phyloP scores from a whole-genome alignment of 2,329 filamentous ascomycete species.

The Metarhizium sp. region DNA sequence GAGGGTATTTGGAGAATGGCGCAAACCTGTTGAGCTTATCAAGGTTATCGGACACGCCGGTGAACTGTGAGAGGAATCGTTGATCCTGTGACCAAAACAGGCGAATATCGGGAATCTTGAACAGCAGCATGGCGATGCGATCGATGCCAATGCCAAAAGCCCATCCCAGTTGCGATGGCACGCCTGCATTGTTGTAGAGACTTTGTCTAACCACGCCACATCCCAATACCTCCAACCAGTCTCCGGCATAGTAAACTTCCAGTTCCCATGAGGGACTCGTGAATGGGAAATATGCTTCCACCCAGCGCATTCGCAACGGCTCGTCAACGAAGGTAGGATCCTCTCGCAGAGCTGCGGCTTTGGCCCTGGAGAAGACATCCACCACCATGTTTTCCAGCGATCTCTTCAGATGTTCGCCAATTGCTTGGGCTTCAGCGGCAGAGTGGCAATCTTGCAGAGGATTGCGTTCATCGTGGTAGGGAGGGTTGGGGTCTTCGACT shows the following conservation, averaged over 20 bases:
- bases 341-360: constrained; percentile 48
- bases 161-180: constrained; percentile 75
- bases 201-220: constrained; percentile 82
- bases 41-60: constrained; percentile 44
- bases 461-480: constrained; percentile 69
- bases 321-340: constrained; percentile 48
- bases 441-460: constrained; percentile 67
- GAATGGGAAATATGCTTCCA: constrained; percentile 96
- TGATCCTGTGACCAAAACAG: constrained; percentile 87
- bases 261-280: constrained; percentile 94
- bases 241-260: constrained; percentile 86
- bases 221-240: constrained; percentile 95
- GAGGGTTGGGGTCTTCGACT: constrained; percentile 77
- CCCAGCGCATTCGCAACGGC: constrained; percentile 81
- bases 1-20: constrained; percentile 86
- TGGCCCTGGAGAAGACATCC: constrained; percentile 75
- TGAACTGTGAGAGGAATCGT: constrained; percentile 83
- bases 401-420: constrained; percentile 77
- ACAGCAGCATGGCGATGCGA: constrained; percentile 93
- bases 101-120: constrained; percentile 91
- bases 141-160: constrained; percentile 93
- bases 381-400: constrained; percentile 85
- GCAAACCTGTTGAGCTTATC: constrained; percentile 53
- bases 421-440: constrained; percentile 68
- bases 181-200: constrained; percentile 67